Base-by-base conservation (phyloP, 2,329 filamentous ascomycete genomes). In the Stagonosporopsis chrysanthemi region DNA sequence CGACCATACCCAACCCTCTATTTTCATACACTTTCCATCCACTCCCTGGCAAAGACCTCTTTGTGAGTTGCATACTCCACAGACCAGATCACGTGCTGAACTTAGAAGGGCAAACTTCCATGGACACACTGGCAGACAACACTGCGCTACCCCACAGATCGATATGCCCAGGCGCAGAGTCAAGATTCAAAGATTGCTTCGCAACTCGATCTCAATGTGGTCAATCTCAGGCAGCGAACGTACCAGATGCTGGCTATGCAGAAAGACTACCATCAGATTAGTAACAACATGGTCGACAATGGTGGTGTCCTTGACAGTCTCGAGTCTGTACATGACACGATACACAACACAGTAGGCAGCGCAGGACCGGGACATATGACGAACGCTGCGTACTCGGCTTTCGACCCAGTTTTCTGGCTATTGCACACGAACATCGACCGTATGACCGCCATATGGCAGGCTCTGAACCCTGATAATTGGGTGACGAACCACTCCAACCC, bases 381-480 rank as follows among this genome's bases (percentile, higher is more conserved):
- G 90, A 85, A 85, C 83, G 39, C 89, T 85, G 73, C 86, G 88
- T 89, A 89, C 65, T 90, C 90, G 1, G 85, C 89, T 0, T 96
- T 91, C 70, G 91, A 96, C 69, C 91, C 91, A 0, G 78, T 91
- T 12, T 93, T 94, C 75, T 90, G 89, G 77, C 77, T 94, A 8
- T 90, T 94, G 67, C 91, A 94, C 67, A 64, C 74, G 74, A 92
- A 90, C 75, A 84, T 92, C 7, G 91, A 96, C 69, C 85, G 91
- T 2, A 75, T 90, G 26, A 86, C 92, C 61, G 86, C 90, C 29
- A 83, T 96, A 59, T 95, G 90, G 90, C 90, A 95, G 77, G 80
- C 83, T 1, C 75, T 95, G 42, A 84, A 95, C 62, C 89, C 89
- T 0, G 78, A 86, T 19, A 84, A 84, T 26, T 94, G 88, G 78